A percentile compares a stretch with the other conserved stretches of the same genome.
Evolutionary conservation across 2,329 filamentous ascomycete genomes (phyloP).

Genomic region (Tolypocladium nubicola): DNA sequence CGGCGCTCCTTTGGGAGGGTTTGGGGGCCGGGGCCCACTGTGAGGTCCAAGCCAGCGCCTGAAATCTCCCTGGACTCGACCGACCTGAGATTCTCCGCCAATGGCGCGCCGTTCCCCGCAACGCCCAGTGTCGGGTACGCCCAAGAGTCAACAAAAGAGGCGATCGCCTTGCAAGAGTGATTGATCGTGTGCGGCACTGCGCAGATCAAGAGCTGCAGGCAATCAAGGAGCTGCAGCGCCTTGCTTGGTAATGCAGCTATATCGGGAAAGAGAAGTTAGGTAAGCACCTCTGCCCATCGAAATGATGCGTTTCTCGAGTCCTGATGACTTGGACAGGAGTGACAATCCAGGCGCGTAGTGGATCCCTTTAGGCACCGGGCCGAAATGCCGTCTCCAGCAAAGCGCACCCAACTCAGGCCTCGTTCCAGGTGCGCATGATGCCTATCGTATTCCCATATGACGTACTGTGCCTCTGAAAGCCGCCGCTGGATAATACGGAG

Average conservation of each 20-base stretch:
- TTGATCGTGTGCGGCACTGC: too few relatives aligned
- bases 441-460: too few relatives aligned
- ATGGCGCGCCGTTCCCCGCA: not conserved
- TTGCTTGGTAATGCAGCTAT: too few relatives aligned
- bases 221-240: too few relatives aligned
- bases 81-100: constrained; percentile 3
- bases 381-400: not conserved
- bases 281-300: too few relatives aligned
- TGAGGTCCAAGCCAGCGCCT: not conserved
- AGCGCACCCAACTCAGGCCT: too few relatives aligned
- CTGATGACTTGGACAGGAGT: not conserved
- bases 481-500: too few relatives aligned
- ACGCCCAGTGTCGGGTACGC: not conserved
- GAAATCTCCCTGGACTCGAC: not conserved
- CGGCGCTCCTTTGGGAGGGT: not conserved
- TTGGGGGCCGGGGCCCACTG: not conserved
- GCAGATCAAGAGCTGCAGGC: too few relatives aligned
- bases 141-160: not conserved
- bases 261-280: too few relatives aligned
- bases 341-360: not conserved
- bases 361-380: not conserved
- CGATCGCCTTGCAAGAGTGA: not conserved
- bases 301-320: too few relatives aligned
- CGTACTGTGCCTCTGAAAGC: not conserved
- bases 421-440: too few relatives aligned